phyloP scores from a whole-genome alignment of 108 stramenopile genomes.

The Skeletonema menzelii region DNA sequence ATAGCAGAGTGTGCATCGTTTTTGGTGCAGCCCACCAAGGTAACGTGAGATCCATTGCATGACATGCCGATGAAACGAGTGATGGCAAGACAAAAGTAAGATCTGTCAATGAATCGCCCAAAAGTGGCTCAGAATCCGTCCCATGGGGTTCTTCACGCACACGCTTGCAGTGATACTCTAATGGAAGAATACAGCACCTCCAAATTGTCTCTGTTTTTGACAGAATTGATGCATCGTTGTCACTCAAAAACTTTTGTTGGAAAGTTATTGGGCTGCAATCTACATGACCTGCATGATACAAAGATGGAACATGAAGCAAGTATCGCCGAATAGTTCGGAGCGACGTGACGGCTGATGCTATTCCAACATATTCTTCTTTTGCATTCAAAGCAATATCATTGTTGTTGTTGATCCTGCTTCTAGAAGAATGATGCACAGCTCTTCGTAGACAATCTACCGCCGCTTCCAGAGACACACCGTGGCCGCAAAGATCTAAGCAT shows the following conservation, averaged over 20 bases:
- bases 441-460: slow-evolving; percentile 41
- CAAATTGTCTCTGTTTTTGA: background rate
- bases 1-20: slow-evolving; percentile 3
- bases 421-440: slow-evolving; percentile 18
- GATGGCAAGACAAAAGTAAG: slow-evolving; percentile 24
- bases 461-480: slow-evolving; percentile 31
- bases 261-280: slow-evolving; percentile 3
- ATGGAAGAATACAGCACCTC: slow-evolving; percentile 27
- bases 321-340: slow-evolving; percentile 43
- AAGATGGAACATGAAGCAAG: slow-evolving; percentile 15
- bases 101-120: slow-evolving; percentile 17
- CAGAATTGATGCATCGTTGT: background rate
- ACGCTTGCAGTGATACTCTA: slow-evolving; percentile 21
- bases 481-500: slow-evolving; percentile 44
- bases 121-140: background rate
- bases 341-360: slow-evolving; percentile 36
- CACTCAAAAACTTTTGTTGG: background rate
- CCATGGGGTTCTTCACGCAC: background rate
- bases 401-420: slow-evolving; percentile 1
- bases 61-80: slow-evolving; percentile 40
- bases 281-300: background rate
- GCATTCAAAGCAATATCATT: background rate
- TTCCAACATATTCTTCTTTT: slow-evolving; percentile 1
- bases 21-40: slow-evolving; percentile 39
- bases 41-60: slow-evolving; percentile 35